Evolutionary conservation across 2,329 filamentous ascomycete species (phyloP), one percentile per base, ranked within the genome.

Genomic region (Coniella lustricola): DNA sequence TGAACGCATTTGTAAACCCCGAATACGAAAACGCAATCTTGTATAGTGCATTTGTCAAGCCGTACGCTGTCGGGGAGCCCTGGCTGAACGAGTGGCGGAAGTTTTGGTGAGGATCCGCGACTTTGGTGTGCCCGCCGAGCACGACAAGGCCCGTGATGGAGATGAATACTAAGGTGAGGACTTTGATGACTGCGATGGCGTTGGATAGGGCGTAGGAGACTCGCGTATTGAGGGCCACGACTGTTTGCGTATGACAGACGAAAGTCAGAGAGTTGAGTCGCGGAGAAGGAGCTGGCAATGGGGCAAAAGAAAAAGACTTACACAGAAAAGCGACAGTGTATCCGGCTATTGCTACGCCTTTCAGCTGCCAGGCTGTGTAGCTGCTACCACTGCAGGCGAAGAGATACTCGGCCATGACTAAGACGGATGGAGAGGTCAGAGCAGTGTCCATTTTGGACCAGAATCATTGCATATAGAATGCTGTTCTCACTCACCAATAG

Each of bases 281-380:
- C 25, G 10, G 25, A 29, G 25, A 29, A 10, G 25, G n/a, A n/a
- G n/a, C n/a, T n/a, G n/a, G n/a, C n/a, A n/a, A 5, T 29, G 25
- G 25, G 25, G 5, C 25, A 25, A 10, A 17, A 36, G 10, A 10
- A 7, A 7, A 9, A 25, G 16, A 34, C 51, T 39, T 13, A 54
- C 78, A 68, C 1, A 82, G 52, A 1, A 75, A 68, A 3, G 81
- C 79, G 0, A 81, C 57, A 0, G 77, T 82, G 56, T 85, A 85
- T 0, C 72, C 76, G 1, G 77, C 81, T 20, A 85, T 65, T 0
- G 83, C 83, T 3, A 85, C 75, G 1, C 82, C 84, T 58, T 85
- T 85, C 45, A 77, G 60, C 57, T 85, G 69, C 84, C 82, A 87
- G n/a, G 69, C 65, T 0, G 74, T 73, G 0, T 78, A 74, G 0